Percentiles rank a stretch among this genome's conserved stretches.
Conservation (phyloP, 2,329 filamentous ascomycete genomes). For the Saccharata proteae region DNA sequence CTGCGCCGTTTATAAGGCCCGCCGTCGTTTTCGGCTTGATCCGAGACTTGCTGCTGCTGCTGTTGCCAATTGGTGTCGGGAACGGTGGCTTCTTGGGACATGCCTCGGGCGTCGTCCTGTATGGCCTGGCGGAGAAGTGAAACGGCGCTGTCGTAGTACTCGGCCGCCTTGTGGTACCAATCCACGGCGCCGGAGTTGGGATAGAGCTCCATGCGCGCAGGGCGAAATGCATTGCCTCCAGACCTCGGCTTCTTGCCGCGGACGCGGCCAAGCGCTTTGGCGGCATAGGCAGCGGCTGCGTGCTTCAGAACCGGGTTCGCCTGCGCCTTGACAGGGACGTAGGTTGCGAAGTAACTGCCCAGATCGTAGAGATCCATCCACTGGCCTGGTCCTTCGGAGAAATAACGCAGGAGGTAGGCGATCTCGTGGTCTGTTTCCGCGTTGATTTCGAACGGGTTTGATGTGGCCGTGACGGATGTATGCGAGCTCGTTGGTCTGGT, state of each 20-base stretch:
- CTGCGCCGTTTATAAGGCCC: slow-evolving; percentile 28
- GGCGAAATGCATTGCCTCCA: slow-evolving; percentile 34
- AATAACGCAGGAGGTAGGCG: slow-evolving; percentile 48
- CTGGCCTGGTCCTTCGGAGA: slow-evolving; percentile 46
- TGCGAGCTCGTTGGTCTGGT: slow-evolving; percentile 6
- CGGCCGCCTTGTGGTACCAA: slow-evolving; percentile 48
- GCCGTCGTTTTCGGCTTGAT: slow-evolving; percentile 1
- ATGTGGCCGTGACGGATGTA: slow-evolving; percentile 6
- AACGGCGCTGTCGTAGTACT: slow-evolving; percentile 48
- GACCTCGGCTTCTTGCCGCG: slow-evolving; percentile 39
- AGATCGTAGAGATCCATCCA: slow-evolving; percentile 48
- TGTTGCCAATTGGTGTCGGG: slow-evolving; percentile 9
- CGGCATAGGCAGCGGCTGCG: slow-evolving; percentile 49
- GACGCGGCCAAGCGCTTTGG: slow-evolving; percentile 47
- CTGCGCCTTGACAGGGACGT: slow-evolving; percentile 45
- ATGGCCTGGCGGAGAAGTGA: slow-evolving; percentile 32
- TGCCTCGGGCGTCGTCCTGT: slow-evolving; percentile 18
- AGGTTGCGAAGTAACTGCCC: slow-evolving; percentile 47
- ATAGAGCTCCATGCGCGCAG: slow-evolving; percentile 41
- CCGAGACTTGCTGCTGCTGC: slow-evolving; percentile 7
- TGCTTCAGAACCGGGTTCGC: slow-evolving; percentile 39
- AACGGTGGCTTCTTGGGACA: slow-evolving; percentile 16
- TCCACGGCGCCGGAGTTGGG: slow-evolving; percentile 37
- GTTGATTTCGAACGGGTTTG: slow-evolving; percentile 8
- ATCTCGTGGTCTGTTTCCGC: slow-evolving; percentile 40